Base-by-base conservation (phyloP, 768 basidiomycete genomes). In the Lentinus tigrinus region DNA sequence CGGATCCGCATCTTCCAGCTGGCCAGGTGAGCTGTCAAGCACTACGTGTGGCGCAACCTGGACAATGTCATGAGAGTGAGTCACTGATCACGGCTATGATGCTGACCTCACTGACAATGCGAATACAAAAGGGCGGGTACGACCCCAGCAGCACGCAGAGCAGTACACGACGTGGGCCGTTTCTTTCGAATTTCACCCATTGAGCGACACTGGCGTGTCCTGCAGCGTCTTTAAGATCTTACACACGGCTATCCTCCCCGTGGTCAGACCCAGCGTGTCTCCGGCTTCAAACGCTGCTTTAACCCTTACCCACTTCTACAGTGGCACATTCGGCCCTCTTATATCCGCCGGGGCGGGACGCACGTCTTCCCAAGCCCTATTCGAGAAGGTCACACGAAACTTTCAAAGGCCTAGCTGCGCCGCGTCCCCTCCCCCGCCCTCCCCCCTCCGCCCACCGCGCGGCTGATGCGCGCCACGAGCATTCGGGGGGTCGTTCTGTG, bases 361-460 rank as follows among this genome's bases (percentile, higher is more conserved):
- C 62, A 65, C 54, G 66, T 70, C 26, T 72, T 71, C 53, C 59
- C 63, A 23, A 59, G 56, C 17, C 66, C 70, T 2, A 56, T 72
- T 3, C 61, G 60, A 28, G 63, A 67, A 10, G 31, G 69, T 69
- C 36, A 53, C 70, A 58, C 65, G n/a, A n/a, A n/a, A n/a, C n/a
- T n/a, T n/a, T n/a, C n/a, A n/a, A n/a, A n/a, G n/a, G n/a, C n/a
- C n/a, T n/a, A n/a, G n/a, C n/a, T n/a, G n/a, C n/a, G n/a, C n/a
- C n/a, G n/a, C n/a, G n/a, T n/a, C n/a, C 71, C 3, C 69, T 73
- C n/a, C 38, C 42, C 11, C 71, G 72, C 54, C 52, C 73, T 24
- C 71, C 70, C 36, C 68, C 58, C 54, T 72, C 60, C 40, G 70
- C n/a, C n/a, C n/a, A n/a, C n/a, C n/a, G n/a, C n/a, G n/a, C n/a